These are phyloP conservation scores for Raffaelea arxii DNA, from an alignment of 2,329 filamentous ascomycete species.

Conservation along the genomic window DNA sequence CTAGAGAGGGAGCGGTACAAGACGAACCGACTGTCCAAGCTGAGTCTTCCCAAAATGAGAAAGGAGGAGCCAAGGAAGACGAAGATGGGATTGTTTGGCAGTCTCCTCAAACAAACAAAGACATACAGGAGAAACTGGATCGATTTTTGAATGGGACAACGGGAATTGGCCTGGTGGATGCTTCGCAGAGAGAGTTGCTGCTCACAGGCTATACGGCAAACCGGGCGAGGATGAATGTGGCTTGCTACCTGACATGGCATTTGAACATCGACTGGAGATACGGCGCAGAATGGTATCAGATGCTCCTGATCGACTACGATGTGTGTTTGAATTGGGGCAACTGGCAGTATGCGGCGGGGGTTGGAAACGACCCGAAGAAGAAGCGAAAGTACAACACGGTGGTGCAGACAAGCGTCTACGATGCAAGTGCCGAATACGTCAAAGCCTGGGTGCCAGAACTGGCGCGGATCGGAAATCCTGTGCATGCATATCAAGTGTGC, in stretches of 20 bases:
- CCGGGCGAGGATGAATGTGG: slow-evolving; percentile 66
- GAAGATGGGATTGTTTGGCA: too few species aligned
- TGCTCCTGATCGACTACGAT: slow-evolving; percentile 66
- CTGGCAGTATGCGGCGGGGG: slow-evolving; percentile 73
- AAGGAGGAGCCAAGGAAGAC: too few species aligned
- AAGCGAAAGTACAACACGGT: slow-evolving; percentile 72
- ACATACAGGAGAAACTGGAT: too few species aligned
- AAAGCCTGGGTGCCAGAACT: slow-evolving; percentile 66
- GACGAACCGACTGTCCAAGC: too few species aligned
- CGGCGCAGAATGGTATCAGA: slow-evolving; percentile 69
- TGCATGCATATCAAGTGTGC: slow-evolving; percentile 62
- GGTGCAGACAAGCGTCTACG: slow-evolving; percentile 72
- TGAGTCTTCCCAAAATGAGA: too few species aligned
- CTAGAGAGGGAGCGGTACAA: too few species aligned
- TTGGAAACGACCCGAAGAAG: slow-evolving; percentile 69
- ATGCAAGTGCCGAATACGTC: slow-evolving; percentile 59
- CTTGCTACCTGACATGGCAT: slow-evolving; percentile 63
- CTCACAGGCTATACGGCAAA: slow-evolving; percentile 73
- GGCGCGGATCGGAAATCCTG: slow-evolving; percentile 16
- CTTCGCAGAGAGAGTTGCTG: slow-evolving; percentile 63
- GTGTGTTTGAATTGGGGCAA: slow-evolving; percentile 70
- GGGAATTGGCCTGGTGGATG: slow-evolving; percentile 69
- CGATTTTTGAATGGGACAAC: too few species aligned
- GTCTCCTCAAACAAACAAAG: too few species aligned
- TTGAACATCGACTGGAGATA: slow-evolving; percentile 69